Evolutionary conservation across 1,284 basidiomycete species (phyloP).

Genomic region (Ceraceosorus bombacis): DNA sequence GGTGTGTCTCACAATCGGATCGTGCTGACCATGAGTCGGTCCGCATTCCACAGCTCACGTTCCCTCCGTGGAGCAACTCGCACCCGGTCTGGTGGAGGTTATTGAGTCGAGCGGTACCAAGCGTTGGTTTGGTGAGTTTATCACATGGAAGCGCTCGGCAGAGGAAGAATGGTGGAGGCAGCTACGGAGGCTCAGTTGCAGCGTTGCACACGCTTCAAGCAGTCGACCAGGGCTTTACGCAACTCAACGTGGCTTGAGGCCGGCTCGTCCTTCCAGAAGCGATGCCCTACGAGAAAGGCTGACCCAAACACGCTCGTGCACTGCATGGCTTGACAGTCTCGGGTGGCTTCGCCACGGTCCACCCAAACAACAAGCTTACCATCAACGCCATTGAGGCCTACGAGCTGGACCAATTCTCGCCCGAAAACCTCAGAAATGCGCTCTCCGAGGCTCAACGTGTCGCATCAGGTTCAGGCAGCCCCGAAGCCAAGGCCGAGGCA

Average conservation of each 20-base stretch:
- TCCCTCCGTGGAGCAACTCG: slow-evolving; percentile 45
- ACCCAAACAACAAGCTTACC: slow-evolving; percentile 91
- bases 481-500: slow-evolving; percentile 89
- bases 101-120: slow-evolving; percentile 41
- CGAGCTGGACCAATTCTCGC: slow-evolving; percentile 79
- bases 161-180: neutral
- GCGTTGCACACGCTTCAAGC: too few species aligned
- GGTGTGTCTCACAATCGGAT: too few species aligned
- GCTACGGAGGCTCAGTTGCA: neutral
- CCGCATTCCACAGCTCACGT: slow-evolving; percentile 28
- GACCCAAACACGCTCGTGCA: neutral
- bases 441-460: slow-evolving; percentile 83
- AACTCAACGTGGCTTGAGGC: too few species aligned
- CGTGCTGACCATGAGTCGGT: too few species aligned
- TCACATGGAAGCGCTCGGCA: neutral
- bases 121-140: slow-evolving; percentile 42
- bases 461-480: slow-evolving; percentile 70
- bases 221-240: neutral
- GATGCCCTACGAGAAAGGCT: neutral
- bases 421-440: slow-evolving; percentile 77
- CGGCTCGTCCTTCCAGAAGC: neutral
- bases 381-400: slow-evolving; percentile 97
- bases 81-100: slow-evolving; percentile 46
- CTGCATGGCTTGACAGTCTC: slow-evolving; percentile 60
- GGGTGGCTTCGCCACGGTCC: slow-evolving; percentile 93